phyloP scores from a whole-genome alignment of 352 stramenopile genomes.

The Thalassiosira oceanica region DNA sequence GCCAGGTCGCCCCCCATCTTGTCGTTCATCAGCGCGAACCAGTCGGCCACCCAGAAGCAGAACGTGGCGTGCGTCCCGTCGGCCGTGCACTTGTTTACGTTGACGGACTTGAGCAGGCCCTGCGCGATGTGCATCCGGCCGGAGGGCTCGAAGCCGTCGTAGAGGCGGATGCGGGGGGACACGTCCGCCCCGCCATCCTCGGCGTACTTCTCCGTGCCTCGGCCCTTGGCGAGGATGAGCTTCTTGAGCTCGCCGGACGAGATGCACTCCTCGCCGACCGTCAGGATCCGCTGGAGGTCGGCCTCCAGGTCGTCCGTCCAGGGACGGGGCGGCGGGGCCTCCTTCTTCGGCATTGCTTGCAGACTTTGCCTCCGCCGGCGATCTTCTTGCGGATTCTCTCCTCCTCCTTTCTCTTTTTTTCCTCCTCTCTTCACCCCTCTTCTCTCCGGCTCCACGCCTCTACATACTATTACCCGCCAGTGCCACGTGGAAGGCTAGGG shows the following conservation, averaged over 20 bases:
- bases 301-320: conserved; percentile 66
- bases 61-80: conserved; percentile 90
- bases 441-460: too few relatives aligned
- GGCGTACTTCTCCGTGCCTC: conserved; percentile 48
- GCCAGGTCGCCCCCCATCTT: conserved; percentile 98
- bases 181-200: too few relatives aligned
- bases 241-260: conserved; percentile 55
- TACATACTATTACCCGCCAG: too few relatives aligned
- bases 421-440: too few relatives aligned
- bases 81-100: conserved; percentile 93
- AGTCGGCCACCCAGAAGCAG: conserved; percentile 99
- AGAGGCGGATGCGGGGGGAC: conserved; percentile 79
- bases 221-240: conserved; percentile 64
- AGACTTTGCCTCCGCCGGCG: too few relatives aligned
- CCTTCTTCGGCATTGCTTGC: conserved; percentile 20
- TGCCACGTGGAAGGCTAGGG: too few relatives aligned
- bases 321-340: conserved; percentile 11
- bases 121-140: conserved; percentile 99
- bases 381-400: too few relatives aligned
- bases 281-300: conserved; percentile 69
- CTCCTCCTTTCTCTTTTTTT: too few relatives aligned
- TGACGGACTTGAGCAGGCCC: conserved; percentile 88
- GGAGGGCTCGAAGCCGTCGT: conserved; percentile 98
- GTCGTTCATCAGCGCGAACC: conserved; percentile 99
- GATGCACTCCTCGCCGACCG: conserved; percentile 81